A percentile compares a stretch with the other conserved stretches of the same genome.
These are phyloP conservation scores for Diplodia corticola DNA, from an alignment of 2,329 filamentous ascomycete genomes.

Conservation along the genomic window DNA sequence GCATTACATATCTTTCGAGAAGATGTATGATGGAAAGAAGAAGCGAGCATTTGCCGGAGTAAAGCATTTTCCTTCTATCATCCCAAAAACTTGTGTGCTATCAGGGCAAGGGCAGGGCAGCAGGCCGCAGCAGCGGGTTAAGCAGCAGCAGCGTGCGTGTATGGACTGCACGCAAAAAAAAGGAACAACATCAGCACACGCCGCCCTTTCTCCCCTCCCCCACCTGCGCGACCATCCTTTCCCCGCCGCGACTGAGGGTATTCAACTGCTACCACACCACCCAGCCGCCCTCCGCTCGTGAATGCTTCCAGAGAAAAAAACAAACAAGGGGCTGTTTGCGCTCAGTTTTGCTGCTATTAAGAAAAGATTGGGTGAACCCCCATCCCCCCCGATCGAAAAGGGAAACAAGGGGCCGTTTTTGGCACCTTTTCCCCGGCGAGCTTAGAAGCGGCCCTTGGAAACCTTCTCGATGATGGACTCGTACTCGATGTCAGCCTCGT, in stretches of 20 bases:
- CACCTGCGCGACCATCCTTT: neutral
- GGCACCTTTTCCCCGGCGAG: neutral
- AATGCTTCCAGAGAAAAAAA: slow-evolving; percentile 18
- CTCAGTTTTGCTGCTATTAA: slow-evolving; percentile 5
- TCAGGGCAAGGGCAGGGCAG: slow-evolving; percentile 21
- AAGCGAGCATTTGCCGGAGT: neutral
- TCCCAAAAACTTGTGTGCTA: slow-evolving; percentile 18
- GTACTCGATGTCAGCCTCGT: slow-evolving; percentile 78
- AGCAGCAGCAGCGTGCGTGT: neutral
- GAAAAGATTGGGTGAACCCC: neutral
- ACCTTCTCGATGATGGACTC: slow-evolving; percentile 62
- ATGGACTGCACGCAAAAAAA: neutral
- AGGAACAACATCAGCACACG: slow-evolving; percentile 19
- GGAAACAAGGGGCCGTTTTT: neutral
- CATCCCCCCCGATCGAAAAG: neutral
- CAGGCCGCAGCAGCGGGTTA: too few relatives aligned
- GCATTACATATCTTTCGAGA: slow-evolving; percentile 7
- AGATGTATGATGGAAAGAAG: neutral
- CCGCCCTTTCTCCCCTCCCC: neutral
- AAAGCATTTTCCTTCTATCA: slow-evolving; percentile 23
- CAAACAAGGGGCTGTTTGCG: neutral
- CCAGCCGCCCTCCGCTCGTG: slow-evolving; percentile 15
- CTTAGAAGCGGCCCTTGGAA: slow-evolving; percentile 52
- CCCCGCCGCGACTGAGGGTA: slow-evolving; percentile 19
- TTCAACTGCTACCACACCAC: slow-evolving; percentile 9